Base-by-base conservation (phyloP, 2,329 filamentous ascomycete species). In the Saccharata proteae region DNA sequence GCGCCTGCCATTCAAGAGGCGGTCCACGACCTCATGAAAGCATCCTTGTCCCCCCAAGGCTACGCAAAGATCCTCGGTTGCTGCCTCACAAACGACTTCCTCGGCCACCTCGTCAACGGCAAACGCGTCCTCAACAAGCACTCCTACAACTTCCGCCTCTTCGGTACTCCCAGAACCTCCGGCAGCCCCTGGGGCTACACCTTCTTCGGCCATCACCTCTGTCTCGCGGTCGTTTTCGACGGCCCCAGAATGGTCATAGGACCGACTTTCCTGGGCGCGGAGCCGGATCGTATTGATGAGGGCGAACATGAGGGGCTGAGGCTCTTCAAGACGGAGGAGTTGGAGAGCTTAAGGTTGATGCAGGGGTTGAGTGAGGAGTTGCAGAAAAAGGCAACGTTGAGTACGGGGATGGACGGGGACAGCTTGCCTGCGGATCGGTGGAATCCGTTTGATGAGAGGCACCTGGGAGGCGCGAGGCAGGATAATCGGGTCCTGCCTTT, bases 381-480 rank as follows among this genome's bases (percentile, higher is more conserved):
- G 12, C 69, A 74, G 44, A 23, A 46, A 0, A 46, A 51, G 2
- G 74, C 74, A 0, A 71, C 71, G 37, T 58, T 71, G 0, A 55
- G 58, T 29, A 55, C 52, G 15, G 60, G 60, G 3, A 36, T 36
- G 34, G 29, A 25, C 6, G 24, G 21, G 10, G 13, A 29, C 2
- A 47, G 62, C 32, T 40, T 65, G 18, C 47, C 54, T 10, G 49
- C 48, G 9, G 76, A 74, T 7, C 67, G 80, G 6, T 86, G 80
- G 80, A 86, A 86, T 49, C 76, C 76, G 41, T 79, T 84, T 45
- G 81, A 88, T 49, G 79, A 86, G 57, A 67, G 80, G 5, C 80
- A 86, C 45, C 51, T 84, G 4, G 82, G 79, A 48, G 81, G 82
- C 20, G 81, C 81, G 0, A 83, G 80, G 49, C 69, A 79, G 9